phyloP scores from a whole-genome alignment of 192 early-diverging fungal genomes.

The Entomortierella lignicola region DNA sequence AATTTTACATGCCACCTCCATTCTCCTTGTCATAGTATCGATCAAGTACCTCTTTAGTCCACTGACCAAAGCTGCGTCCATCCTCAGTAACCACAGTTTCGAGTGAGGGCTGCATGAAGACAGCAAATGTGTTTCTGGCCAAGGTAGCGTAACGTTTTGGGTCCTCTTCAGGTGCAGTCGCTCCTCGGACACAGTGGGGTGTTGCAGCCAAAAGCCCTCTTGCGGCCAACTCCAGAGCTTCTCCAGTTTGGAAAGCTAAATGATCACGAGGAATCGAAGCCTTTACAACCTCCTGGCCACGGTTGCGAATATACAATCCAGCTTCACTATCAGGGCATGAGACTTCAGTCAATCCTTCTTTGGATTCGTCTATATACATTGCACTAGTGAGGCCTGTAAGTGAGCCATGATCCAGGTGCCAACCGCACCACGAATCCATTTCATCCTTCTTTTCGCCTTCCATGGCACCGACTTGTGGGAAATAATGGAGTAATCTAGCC shows the following conservation, averaged over 20 bases:
- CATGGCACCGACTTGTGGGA: constrained; percentile 53
- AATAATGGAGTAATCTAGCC: constrained; percentile 77
- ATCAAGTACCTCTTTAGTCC: constrained; percentile 51
- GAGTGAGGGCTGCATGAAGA: constrained; percentile 77
- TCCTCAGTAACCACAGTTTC: constrained; percentile 53
- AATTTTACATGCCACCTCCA: not conserved
- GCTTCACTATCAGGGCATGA: constrained; percentile 55
- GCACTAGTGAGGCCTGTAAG: constrained; percentile 74
- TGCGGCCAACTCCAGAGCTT: constrained; percentile 67
- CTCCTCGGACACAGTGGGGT: constrained; percentile 73
- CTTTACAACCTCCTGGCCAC: constrained; percentile 57
- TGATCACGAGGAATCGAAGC: constrained; percentile 69
- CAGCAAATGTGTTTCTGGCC: constrained; percentile 75
- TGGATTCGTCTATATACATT: constrained; percentile 67
- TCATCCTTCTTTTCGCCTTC: constrained; percentile 40
- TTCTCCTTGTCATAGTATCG: constrained; percentile 48
- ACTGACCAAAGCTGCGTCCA: constrained; percentile 48
- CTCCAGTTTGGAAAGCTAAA: constrained; percentile 77
- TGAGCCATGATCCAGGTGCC: constrained; percentile 74
- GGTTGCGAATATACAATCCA: constrained; percentile 71
- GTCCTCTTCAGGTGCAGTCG: constrained; percentile 39
- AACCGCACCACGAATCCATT: constrained; percentile 77
- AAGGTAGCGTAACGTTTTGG: constrained; percentile 48
- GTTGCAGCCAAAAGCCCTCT: constrained; percentile 68
- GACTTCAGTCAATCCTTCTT: constrained; percentile 46